These are phyloP conservation scores for Sisymbrium altissimum DNA, from an alignment of 345 rosid species.

Conservation along the genomic window DNA sequence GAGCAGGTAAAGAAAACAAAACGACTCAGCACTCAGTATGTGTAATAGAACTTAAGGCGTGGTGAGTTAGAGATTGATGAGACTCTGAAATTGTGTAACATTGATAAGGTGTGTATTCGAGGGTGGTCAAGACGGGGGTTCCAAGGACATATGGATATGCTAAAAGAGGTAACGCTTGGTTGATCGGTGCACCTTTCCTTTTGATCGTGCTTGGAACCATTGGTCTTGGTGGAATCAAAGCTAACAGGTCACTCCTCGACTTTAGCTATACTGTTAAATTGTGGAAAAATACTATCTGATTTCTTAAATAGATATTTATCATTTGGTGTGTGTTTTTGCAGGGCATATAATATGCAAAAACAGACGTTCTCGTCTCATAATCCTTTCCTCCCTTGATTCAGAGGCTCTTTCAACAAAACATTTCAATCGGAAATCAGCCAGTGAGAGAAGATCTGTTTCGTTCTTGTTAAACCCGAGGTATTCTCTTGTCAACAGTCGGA, in stretches of 20 bases:
- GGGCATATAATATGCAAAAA: slow-evolving; percentile 78
- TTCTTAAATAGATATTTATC: not conserved
- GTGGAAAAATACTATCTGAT: not conserved
- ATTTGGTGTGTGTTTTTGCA: slow-evolving; percentile 21
- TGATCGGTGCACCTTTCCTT: slow-evolving; percentile 59
- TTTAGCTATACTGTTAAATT: not conserved
- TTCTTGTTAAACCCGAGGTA: not conserved
- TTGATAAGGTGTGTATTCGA: slow-evolving; percentile 44
- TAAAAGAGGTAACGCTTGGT: slow-evolving; percentile 52
- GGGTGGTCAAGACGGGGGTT: slow-evolving; percentile 70
- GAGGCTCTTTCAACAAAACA: not conserved
- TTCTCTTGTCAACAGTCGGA: no score
- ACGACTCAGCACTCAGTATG: not conserved
- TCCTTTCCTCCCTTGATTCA: slow-evolving; percentile 75
- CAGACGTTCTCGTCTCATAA: slow-evolving; percentile 67
- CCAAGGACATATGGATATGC: slow-evolving; percentile 42
- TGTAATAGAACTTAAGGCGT: slow-evolving; percentile 30
- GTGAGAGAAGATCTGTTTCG: not conserved
- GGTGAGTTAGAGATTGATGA: slow-evolving; percentile 38
- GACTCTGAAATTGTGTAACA: not conserved
- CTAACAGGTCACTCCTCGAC: slow-evolving; percentile 48
- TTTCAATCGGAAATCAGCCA: not conserved
- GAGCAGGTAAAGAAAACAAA: slow-evolving; percentile 45
- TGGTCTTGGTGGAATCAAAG: slow-evolving; percentile 68
- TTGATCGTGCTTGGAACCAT: slow-evolving; percentile 62